These are phyloP conservation scores for Aspergillus bombycis DNA, from an alignment of 2,329 filamentous ascomycete species.

Conservation along the genomic window DNA sequence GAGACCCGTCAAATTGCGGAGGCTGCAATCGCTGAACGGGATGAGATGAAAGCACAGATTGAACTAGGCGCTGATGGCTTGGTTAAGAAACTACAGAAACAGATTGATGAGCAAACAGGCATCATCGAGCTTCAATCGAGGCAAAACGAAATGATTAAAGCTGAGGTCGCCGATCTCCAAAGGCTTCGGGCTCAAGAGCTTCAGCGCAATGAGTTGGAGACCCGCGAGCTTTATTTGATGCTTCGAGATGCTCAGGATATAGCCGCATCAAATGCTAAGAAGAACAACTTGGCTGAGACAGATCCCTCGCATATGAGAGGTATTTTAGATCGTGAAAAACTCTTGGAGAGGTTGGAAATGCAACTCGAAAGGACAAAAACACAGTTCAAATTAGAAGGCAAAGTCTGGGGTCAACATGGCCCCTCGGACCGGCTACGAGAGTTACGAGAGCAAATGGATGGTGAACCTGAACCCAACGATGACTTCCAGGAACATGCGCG, in stretches of 20 bases:
- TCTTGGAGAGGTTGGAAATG: conserved; percentile 93
- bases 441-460: conserved; percentile 93
- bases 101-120: conserved; percentile 87
- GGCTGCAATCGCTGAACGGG: conserved; percentile 91
- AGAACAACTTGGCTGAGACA: conserved; percentile 59
- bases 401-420: conserved; percentile 82
- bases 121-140: conserved; percentile 88
- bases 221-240: conserved; percentile 96
- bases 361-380: conserved; percentile 97
- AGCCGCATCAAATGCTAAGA: conserved; percentile 81
- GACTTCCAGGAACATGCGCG: conserved; percentile 59
- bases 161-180: conserved; percentile 85
- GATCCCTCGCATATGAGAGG: conserved; percentile 82
- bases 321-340: conserved; percentile 86
- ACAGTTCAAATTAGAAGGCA: conserved; percentile 94
- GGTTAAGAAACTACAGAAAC: conserved; percentile 88
- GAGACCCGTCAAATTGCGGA: conserved; percentile 93
- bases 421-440: conserved; percentile 92
- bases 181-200: conserved; percentile 85
- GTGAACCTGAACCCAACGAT: conserved; percentile 55
- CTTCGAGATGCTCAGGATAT: conserved; percentile 95
- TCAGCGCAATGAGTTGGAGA: conserved; percentile 94
- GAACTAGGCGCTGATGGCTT: conserved; percentile 92
- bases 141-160: conserved; percentile 84
- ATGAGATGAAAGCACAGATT: conserved; percentile 87